Percentiles rank a stretch among this genome's conserved stretches.
phyloP scores from a whole-genome alignment of 2,329 filamentous ascomycete species.

The Polychaeton citri region DNA sequence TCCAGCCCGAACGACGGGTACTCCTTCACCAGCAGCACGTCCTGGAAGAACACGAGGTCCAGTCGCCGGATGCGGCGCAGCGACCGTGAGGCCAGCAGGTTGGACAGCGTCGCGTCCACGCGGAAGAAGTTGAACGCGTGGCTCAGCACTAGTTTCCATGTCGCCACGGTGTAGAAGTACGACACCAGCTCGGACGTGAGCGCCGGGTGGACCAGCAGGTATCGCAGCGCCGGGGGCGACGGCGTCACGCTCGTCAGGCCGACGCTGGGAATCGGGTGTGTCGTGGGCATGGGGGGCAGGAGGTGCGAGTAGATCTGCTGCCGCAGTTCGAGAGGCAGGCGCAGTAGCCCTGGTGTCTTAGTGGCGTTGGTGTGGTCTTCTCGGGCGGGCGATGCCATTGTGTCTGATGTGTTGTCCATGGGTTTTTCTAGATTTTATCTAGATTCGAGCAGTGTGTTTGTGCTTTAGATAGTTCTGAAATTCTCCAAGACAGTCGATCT shows the following conservation, averaged over 20 bases:
- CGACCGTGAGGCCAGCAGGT: constrained; percentile 10
- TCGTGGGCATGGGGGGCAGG: constrained; percentile 14
- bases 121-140: constrained; percentile 26
- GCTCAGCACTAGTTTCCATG: constrained; percentile 20
- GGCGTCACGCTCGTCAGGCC: constrained; percentile 22
- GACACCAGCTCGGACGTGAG: constrained; percentile 17
- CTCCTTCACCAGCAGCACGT: constrained; percentile 16
- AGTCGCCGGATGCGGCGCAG: constrained; percentile 15
- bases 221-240: constrained; percentile 10
- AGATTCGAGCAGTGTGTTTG: no score
- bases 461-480: no score
- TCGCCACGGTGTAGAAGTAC: constrained; percentile 19
- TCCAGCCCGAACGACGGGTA: constrained; percentile 19
- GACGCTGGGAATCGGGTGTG: constrained; percentile 14
- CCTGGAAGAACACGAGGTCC: constrained; percentile 22
- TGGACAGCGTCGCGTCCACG: constrained; percentile 18
- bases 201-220: constrained; percentile 15
- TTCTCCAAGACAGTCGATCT: no score
- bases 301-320: constrained; percentile 28
- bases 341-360: no score
- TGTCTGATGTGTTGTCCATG: no score
- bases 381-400: no score
- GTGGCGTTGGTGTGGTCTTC: no score
- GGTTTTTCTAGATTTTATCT: no score
- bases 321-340: constrained; percentile 31